Conservation (phyloP, 441 rosid genomes). For the Jatropha multifida region DNA sequence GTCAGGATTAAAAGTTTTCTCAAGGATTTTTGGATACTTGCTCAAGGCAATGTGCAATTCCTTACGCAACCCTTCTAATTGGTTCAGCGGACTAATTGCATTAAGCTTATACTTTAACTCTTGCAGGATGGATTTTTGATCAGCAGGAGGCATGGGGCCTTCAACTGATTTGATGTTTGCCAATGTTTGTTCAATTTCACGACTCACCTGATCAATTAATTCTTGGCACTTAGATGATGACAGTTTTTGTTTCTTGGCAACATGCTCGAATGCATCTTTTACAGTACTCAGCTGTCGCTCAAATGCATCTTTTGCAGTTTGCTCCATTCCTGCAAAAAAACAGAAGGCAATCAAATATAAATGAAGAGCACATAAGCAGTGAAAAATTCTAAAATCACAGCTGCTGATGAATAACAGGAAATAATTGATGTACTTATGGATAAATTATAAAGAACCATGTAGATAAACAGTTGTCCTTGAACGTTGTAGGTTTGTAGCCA, state of each 20-base stretch:
- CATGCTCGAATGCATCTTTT: constrained; percentile 53
- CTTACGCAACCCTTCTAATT: constrained; percentile 53
- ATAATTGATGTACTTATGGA: background rate
- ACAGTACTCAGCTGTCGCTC: constrained; percentile 31
- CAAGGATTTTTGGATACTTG: constrained; percentile 54
- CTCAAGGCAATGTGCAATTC: constrained; percentile 39
- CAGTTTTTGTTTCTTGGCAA: constrained; percentile 55
- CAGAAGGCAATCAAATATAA: background rate
- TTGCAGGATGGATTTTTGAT: constrained; percentile 37
- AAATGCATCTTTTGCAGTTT: constrained; percentile 47
- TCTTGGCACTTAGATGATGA: constrained; percentile 44
- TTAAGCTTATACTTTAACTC: constrained; percentile 49
- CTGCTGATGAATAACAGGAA: background rate
- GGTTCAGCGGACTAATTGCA: constrained; percentile 37
- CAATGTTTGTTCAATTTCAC: constrained; percentile 46
- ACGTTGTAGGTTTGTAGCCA: no score
- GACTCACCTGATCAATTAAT: constrained; percentile 48
- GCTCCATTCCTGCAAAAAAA: constrained; percentile 44
- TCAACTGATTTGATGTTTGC: constrained; percentile 34
- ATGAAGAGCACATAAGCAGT: background rate
- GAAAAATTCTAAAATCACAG: background rate
- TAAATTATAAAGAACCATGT: constrained; percentile 2
- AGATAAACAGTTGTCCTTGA: background rate
- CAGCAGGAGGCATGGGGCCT: constrained; percentile 22
- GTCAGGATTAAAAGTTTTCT: constrained; percentile 47